Evolutionary conservation across 2,329 filamentous ascomycete genomes (phyloP).

Genomic region (Ceratocystis ficicola): DNA sequence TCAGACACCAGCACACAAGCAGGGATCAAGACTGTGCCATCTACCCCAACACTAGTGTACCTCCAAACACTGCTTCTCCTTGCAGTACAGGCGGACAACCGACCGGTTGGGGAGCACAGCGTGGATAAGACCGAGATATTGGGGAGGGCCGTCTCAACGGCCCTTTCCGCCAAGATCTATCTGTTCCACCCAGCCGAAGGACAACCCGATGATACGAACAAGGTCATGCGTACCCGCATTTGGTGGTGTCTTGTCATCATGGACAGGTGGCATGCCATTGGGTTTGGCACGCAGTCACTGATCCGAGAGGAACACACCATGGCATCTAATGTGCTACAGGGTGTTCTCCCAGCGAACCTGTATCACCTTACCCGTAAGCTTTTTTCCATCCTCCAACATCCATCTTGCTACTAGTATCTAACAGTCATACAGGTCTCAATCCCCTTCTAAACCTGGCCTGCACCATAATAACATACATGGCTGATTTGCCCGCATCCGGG

Average conservation of each 20-base stretch:
- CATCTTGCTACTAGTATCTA: background rate
- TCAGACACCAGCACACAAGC: conserved; percentile 21
- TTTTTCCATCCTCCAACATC: background rate
- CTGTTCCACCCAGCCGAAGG: conserved; percentile 41
- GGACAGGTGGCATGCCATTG: conserved; percentile 62
- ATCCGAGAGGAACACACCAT: conserved; percentile 52
- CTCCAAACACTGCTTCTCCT: conserved; percentile 56
- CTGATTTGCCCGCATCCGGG: conserved; percentile 7
- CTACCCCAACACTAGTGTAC: conserved; percentile 34
- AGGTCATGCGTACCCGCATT: conserved; percentile 32
- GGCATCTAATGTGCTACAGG: conserved; percentile 46
- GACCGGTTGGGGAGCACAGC: conserved; percentile 36
- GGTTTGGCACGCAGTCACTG: conserved; percentile 48
- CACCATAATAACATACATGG: conserved; percentile 29
- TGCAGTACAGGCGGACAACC: conserved; percentile 52
- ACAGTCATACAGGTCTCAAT: conserved; percentile 37
- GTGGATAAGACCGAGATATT: conserved; percentile 45
- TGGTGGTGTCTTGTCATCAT: conserved; percentile 64
- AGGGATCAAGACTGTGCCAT: background rate
- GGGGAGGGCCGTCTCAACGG: conserved; percentile 52
- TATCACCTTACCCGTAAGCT: conserved; percentile 53
- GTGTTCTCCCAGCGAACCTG: conserved; percentile 48
- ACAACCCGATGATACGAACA: conserved; percentile 48
- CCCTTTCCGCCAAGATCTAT: conserved; percentile 54
- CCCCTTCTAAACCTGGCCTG: conserved; percentile 40